Evolutionary conservation across 192 early-diverging fungal genomes (phyloP).

Genomic region (Coemansia sp.): DNA sequence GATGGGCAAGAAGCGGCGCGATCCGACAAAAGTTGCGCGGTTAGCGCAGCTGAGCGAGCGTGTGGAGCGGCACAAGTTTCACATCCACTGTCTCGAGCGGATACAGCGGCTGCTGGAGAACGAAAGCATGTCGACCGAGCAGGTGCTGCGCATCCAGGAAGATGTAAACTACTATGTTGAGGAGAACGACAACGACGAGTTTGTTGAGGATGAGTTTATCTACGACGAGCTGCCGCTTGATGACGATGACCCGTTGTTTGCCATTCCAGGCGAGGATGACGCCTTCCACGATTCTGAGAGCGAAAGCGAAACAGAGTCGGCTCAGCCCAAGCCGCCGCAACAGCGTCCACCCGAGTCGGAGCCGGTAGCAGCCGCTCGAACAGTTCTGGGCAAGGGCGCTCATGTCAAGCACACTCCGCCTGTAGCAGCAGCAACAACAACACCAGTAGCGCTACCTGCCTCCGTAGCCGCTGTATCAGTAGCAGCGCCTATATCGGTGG

Average conservation of each 20-base stretch:
- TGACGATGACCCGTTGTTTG: slow-evolving; percentile 83
- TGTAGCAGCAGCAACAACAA: not conserved
- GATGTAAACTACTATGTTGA: slow-evolving; percentile 93
- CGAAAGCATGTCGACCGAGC: slow-evolving; percentile 79
- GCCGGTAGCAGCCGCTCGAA: slow-evolving; percentile 13
- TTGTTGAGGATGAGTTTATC: slow-evolving; percentile 89
- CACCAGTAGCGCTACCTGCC: not conserved
- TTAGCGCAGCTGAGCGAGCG: slow-evolving; percentile 67
- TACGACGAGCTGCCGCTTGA: slow-evolving; percentile 93
- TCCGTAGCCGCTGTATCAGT: not conserved
- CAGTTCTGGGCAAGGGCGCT: slow-evolving; percentile 25
- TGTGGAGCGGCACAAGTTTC: slow-evolving; percentile 89
- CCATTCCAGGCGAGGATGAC: slow-evolving; percentile 70
- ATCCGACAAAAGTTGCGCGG: slow-evolving; percentile 73
- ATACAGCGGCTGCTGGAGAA: slow-evolving; percentile 93
- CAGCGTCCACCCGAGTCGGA: slow-evolving; percentile 19
- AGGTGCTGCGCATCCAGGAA: slow-evolving; percentile 79
- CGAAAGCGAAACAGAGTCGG: slow-evolving; percentile 16
- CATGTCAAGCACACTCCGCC: slow-evolving; percentile 12
- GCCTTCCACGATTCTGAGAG: slow-evolving; percentile 15
- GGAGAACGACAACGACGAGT: slow-evolving; percentile 85
- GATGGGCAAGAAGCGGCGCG: slow-evolving; percentile 78
- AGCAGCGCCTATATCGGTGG: slow-evolving; percentile 16
- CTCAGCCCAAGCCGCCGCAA: not conserved
- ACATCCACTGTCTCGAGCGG: slow-evolving; percentile 87